Evolutionary conservation across 1,284 basidiomycete genomes (phyloP).

Genomic region (Coniophora puteana): DNA sequence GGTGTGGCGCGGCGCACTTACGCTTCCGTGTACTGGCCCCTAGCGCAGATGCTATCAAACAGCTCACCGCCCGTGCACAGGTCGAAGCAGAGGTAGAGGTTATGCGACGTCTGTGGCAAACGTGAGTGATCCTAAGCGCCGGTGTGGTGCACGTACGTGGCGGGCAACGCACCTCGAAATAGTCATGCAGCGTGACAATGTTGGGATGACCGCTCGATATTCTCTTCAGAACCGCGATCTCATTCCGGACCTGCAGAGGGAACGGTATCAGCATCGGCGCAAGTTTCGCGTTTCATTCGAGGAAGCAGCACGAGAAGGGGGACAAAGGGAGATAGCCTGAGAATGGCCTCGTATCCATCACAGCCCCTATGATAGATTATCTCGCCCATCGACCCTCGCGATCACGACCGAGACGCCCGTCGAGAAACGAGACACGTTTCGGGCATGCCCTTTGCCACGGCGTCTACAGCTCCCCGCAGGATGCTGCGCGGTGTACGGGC

Average conservation of each 20-base stretch:
- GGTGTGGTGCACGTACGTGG: not conserved
- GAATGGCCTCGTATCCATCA: too few relatives aligned
- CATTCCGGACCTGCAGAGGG: constrained; percentile 79
- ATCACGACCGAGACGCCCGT: too few relatives aligned
- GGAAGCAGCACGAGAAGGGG: not conserved
- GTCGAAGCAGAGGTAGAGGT: constrained; percentile 94
- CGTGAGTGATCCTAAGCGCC: constrained; percentile 3
- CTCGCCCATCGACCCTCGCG: too few relatives aligned
- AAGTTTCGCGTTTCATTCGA: constrained; percentile 1
- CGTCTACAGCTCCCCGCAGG: too few relatives aligned
- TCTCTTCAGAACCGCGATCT: constrained; percentile 93
- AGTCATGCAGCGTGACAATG: constrained; percentile 92
- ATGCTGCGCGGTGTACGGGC: too few relatives aligned
- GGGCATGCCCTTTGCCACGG: too few relatives aligned
- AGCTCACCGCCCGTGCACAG: constrained; percentile 97
- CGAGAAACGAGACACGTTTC: too few relatives aligned
- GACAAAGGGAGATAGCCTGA: too few relatives aligned
- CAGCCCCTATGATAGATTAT: too few relatives aligned
- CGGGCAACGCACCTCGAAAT: constrained; percentile 76
- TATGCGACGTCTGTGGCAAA: constrained; percentile 83
- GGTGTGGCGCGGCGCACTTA: constrained; percentile 32
- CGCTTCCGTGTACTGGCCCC: constrained; percentile 96
- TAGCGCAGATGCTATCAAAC: constrained; percentile 97
- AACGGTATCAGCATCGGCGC: constrained; percentile 6
- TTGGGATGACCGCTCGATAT: constrained; percentile 90